These are phyloP conservation scores for Aspergillus heteromorphus DNA, from an alignment of 495 filamentous ascomycete species.

Conservation along the genomic window DNA sequence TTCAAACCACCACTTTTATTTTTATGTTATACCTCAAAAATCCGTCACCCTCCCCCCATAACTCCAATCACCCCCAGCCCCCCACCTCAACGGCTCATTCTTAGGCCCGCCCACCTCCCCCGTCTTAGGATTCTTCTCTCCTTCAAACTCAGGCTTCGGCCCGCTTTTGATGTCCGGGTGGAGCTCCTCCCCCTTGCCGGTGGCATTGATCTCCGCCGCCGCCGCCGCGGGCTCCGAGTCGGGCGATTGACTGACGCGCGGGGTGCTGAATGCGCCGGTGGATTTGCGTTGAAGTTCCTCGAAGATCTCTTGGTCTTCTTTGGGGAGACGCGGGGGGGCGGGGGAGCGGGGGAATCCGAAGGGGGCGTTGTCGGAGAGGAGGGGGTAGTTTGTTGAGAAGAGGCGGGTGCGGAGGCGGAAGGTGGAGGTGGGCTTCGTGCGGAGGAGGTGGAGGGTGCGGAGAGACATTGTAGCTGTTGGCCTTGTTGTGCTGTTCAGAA, in stretches of 20 bases:
- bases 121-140: constrained; percentile 86
- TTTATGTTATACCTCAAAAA: too few relatives aligned
- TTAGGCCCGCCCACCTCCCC: constrained; percentile 97
- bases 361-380: constrained; percentile 17
- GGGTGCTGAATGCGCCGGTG: constrained; percentile 69
- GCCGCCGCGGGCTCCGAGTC: constrained; percentile 26
- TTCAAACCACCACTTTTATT: too few relatives aligned
- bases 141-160: constrained; percentile 86
- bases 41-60: constrained; percentile 95
- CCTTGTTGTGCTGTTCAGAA: too few relatives aligned
- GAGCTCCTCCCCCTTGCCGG: constrained; percentile 53
- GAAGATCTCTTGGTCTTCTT: constrained; percentile 87
- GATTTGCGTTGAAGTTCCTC: constrained; percentile 74
- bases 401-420: neutral
- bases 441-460: neutral
- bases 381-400: neutral
- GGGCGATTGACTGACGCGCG: constrained; percentile 45
- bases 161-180: constrained; percentile 69
- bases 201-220: constrained; percentile 39
- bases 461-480: neutral
- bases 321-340: constrained; percentile 76
- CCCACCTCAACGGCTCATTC: constrained; percentile 94
- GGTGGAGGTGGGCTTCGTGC: neutral
- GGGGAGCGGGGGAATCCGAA: constrained; percentile 49
- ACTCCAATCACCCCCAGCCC: constrained; percentile 77